phyloP scores from a whole-genome alignment of 257 asterid genomes.

The Solanum pinnatisectum region DNA sequence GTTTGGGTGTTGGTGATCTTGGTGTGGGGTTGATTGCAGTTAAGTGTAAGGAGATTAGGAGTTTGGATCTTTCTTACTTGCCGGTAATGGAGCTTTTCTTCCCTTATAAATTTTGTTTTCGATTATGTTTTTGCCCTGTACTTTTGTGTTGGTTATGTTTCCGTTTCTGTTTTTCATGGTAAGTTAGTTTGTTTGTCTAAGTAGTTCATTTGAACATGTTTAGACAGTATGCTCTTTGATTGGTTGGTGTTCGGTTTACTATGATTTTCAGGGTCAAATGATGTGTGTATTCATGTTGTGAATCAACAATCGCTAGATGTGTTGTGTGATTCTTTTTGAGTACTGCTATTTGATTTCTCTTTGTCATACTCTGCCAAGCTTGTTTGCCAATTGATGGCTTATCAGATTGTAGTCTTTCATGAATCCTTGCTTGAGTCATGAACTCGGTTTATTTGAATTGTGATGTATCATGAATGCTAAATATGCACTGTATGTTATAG shows the following conservation, averaged over 20 bases:
- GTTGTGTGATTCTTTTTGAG: background rate
- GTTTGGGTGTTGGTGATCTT: conserved; percentile 78
- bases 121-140: background rate
- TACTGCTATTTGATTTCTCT: background rate
- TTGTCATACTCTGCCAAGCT: background rate
- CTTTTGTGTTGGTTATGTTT: background rate
- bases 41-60: conserved; percentile 67
- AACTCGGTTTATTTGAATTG: background rate
- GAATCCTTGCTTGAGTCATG: background rate
- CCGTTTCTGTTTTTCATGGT: background rate
- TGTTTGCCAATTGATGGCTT: background rate
- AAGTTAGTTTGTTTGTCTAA: background rate
- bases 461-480: background rate
- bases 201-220: background rate
- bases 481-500: background rate
- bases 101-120: background rate
- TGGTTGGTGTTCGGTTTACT: background rate
- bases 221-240: background rate
- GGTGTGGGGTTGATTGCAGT: conserved; percentile 90
- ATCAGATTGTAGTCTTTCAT: background rate
- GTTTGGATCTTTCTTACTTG: conserved; percentile 75
- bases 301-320: background rate
- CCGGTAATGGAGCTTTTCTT: conserved; percentile 42
- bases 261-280: background rate
- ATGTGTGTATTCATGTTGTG: background rate